These are phyloP conservation scores for Xylariaceae sp. DNA, from an alignment of 2,329 filamentous ascomycete species.

Conservation along the genomic window DNA sequence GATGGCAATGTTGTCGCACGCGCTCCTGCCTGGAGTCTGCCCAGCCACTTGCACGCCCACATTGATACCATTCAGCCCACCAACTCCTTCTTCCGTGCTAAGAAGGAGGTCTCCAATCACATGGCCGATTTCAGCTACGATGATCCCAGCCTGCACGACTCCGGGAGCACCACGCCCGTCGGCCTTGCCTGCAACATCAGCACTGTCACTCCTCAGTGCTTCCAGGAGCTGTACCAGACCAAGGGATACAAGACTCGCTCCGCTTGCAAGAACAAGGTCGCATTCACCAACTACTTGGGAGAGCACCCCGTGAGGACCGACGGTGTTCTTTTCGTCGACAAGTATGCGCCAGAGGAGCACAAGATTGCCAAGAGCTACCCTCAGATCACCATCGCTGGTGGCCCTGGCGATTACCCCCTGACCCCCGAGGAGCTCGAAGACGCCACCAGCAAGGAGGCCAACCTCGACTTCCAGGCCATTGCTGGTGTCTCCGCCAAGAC, in stretches of 20 bases:
- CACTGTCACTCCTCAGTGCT: slow-evolving; percentile 50
- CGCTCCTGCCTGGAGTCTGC: slow-evolving; percentile 55
- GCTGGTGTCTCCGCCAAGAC: slow-evolving; percentile 29
- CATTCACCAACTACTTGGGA: slow-evolving; percentile 43
- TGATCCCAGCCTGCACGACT: slow-evolving; percentile 26
- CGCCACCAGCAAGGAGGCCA: slow-evolving; percentile 25
- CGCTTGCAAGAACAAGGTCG: slow-evolving; percentile 39
- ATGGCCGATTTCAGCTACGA: slow-evolving; percentile 26
- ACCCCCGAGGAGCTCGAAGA: slow-evolving; percentile 23
- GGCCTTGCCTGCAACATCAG: slow-evolving; percentile 42
- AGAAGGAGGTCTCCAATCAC: slow-evolving; percentile 27
- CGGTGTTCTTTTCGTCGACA: slow-evolving; percentile 32
- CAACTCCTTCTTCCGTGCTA: slow-evolving; percentile 51
- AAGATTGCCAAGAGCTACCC: slow-evolving; percentile 31
- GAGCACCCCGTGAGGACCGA: slow-evolving; percentile 46
- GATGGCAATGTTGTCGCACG: slow-evolving; percentile 51
- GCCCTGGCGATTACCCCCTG: slow-evolving; percentile 28
- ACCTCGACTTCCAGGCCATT: slow-evolving; percentile 30
- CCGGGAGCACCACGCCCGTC: slow-evolving; percentile 27
- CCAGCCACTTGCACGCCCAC: slow-evolving; percentile 52
- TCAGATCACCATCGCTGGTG: slow-evolving; percentile 32
- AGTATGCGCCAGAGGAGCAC: slow-evolving; percentile 34
- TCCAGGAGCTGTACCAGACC: slow-evolving; percentile 51
- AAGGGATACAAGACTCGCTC: slow-evolving; percentile 47
- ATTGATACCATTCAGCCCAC: slow-evolving; percentile 59